Evolutionary conservation across 2,329 filamentous ascomycete genomes (phyloP).

Genomic region (Colletotrichum sublineola): DNA sequence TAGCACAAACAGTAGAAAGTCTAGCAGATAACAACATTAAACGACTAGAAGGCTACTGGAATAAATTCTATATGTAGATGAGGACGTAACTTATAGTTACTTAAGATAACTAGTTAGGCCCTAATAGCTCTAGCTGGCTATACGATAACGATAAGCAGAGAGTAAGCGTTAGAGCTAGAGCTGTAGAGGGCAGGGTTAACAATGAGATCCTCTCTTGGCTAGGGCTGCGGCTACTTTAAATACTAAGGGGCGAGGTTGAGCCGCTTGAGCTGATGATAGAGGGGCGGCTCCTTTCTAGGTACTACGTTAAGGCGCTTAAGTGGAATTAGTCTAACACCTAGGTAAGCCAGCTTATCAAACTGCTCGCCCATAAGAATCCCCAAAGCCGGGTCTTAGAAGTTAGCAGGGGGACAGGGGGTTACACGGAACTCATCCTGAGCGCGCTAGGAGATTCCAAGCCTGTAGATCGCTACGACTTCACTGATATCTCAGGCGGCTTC

Average conservation of each 20-base stretch:
- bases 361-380: slow-evolving; percentile 48
- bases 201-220: slow-evolving; percentile 25
- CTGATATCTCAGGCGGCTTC: slow-evolving; percentile 55
- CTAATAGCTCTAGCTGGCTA: slow-evolving; percentile 10
- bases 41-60: slow-evolving; percentile 3
- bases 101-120: not conserved
- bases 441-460: slow-evolving; percentile 23
- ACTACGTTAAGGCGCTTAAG: slow-evolving; percentile 27
- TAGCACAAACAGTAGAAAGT: slow-evolving; percentile 8
- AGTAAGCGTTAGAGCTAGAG: not conserved
- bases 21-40: no score
- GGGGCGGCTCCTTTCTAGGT: slow-evolving; percentile 22
- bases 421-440: slow-evolving; percentile 46
- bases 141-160: slow-evolving; percentile 1
- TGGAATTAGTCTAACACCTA: slow-evolving; percentile 17
- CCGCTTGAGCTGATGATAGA: slow-evolving; percentile 32
- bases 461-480: slow-evolving; percentile 48
- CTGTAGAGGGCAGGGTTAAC: slow-evolving; percentile 19
- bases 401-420: slow-evolving; percentile 51
- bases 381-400: slow-evolving; percentile 52
- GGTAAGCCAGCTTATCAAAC: slow-evolving; percentile 1
- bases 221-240: not conserved
- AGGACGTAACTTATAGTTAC: not conserved
- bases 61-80: slow-evolving; percentile 1
- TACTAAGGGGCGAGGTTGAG: slow-evolving; percentile 14